Percentiles rank a stretch among this genome's conserved stretches.
phyloP scores from a whole-genome alignment of 164 flowering plant species.

The Piper longum region DNA sequence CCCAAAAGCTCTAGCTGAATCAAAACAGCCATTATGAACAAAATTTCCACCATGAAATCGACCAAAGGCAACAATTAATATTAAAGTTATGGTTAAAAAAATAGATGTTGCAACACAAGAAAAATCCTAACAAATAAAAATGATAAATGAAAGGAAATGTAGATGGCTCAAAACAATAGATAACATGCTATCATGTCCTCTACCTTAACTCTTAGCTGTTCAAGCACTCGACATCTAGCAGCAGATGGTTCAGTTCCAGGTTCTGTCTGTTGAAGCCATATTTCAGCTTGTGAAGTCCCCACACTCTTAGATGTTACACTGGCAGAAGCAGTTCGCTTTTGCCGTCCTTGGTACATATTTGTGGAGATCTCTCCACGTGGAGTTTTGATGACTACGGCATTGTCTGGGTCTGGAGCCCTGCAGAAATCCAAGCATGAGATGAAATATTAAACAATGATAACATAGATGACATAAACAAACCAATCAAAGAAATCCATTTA shows the following conservation, averaged over 20 bases:
- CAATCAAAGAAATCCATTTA: slow-evolving; percentile 7
- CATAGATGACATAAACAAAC: background rate
- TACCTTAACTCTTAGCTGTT: slow-evolving; percentile 47
- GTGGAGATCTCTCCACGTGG: slow-evolving; percentile 65
- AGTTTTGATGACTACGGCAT: slow-evolving; percentile 59
- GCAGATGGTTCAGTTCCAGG: slow-evolving; percentile 27
- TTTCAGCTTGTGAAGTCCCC: slow-evolving; percentile 22
- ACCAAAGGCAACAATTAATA: background rate
- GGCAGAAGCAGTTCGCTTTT: slow-evolving; percentile 49
- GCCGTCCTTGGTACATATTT: slow-evolving; percentile 16
- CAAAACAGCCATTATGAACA: background rate
- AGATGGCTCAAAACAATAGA: background rate
- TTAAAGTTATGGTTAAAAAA: background rate
- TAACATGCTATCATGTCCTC: background rate
- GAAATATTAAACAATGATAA: background rate
- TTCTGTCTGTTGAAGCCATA: slow-evolving; percentile 19
- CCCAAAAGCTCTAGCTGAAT: too few species aligned
- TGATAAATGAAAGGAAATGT: background rate
- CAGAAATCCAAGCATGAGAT: background rate
- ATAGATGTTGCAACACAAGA: background rate
- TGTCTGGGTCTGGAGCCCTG: slow-evolving; percentile 91
- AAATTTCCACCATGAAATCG: background rate
- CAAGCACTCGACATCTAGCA: slow-evolving; percentile 66
- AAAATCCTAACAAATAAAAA: background rate
- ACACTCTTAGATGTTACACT: slow-evolving; percentile 42